Evolutionary conservation across 495 filamentous ascomycete genomes (phyloP).

Genomic region (Hyaloscypha finlandica): DNA sequence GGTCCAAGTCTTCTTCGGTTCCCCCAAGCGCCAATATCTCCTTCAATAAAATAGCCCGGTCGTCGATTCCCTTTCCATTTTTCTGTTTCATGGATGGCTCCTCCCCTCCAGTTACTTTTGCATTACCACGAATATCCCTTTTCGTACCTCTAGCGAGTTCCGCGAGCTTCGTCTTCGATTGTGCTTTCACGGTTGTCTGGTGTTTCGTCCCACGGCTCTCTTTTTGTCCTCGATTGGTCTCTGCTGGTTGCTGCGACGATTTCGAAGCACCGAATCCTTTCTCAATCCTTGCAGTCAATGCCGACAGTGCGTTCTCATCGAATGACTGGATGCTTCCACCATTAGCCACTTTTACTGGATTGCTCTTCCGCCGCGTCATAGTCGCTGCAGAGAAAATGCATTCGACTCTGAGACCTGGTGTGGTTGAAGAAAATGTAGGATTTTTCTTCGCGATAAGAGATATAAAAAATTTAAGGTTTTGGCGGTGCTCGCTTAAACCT

Average conservation of each 20-base stretch:
- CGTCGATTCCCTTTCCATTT: constrained; percentile 32
- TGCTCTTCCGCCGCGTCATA: constrained; percentile 28
- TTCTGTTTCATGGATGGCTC: constrained; percentile 41
- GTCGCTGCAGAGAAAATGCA: background rate
- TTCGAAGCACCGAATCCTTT: constrained; percentile 33
- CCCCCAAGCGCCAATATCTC: constrained; percentile 79
- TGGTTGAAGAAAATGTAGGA: background rate
- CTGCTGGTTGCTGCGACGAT: constrained; percentile 35
- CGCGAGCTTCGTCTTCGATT: constrained; percentile 35
- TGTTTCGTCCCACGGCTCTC: constrained; percentile 5
- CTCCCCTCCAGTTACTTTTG: constrained; percentile 34
- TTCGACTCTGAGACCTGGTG: background rate
- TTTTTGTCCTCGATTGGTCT: constrained; percentile 22
- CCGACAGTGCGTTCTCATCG: constrained; percentile 61
- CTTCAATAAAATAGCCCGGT: constrained; percentile 51
- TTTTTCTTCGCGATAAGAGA: background rate
- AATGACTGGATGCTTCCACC: constrained; percentile 45
- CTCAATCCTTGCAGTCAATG: constrained; percentile 66
- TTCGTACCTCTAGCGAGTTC: constrained; percentile 45
- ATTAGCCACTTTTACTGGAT: constrained; percentile 30
- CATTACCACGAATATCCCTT: constrained; percentile 52
- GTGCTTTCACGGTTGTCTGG: background rate
- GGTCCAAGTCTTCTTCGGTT: constrained; percentile 70
- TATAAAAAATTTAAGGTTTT: background rate
- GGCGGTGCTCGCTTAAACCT: background rate